Evolutionary conservation across 768 basidiomycete genomes (phyloP).

Genomic region (Rhizopogon vinicolor): DNA sequence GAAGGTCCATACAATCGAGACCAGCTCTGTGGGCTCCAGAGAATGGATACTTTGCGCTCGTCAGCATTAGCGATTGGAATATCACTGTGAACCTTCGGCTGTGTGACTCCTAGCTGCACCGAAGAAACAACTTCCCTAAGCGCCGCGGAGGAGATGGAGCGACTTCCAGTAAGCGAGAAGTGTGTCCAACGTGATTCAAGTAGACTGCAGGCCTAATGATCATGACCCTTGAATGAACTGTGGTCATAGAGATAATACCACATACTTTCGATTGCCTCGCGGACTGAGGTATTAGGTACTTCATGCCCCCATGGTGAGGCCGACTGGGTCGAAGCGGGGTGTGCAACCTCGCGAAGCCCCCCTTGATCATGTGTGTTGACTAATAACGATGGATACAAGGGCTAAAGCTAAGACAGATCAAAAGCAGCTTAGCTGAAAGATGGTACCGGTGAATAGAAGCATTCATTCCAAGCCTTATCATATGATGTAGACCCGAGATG

Average conservation of each 20-base stretch:
- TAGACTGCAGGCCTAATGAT: background rate
- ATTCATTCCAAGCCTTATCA: too few relatives aligned
- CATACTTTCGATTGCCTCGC: background rate
- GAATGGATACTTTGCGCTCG: constrained; percentile 57
- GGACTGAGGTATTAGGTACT: background rate
- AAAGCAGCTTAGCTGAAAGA: background rate
- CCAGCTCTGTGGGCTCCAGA: constrained; percentile 70
- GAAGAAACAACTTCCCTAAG: constrained; percentile 14
- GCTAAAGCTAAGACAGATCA: background rate
- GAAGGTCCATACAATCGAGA: constrained; percentile 65
- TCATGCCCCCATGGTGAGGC: background rate
- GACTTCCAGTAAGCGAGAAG: background rate
- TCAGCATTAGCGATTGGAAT: constrained; percentile 53
- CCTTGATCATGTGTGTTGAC: background rate
- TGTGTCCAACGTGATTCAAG: background rate
- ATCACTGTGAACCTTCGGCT: constrained; percentile 19
- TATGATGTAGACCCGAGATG: too few relatives aligned
- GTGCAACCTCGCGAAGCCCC: background rate
- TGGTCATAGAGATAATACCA: background rate
- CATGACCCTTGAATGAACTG: background rate
- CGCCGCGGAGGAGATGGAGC: background rate
- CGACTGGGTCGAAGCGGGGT: background rate
- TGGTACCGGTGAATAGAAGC: too few relatives aligned
- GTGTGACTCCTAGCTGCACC: constrained; percentile 21
- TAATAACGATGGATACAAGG: background rate